These are phyloP conservation scores for Cardamine resedifolia DNA, from an alignment of 345 rosid genomes.

Conservation along the genomic window DNA sequence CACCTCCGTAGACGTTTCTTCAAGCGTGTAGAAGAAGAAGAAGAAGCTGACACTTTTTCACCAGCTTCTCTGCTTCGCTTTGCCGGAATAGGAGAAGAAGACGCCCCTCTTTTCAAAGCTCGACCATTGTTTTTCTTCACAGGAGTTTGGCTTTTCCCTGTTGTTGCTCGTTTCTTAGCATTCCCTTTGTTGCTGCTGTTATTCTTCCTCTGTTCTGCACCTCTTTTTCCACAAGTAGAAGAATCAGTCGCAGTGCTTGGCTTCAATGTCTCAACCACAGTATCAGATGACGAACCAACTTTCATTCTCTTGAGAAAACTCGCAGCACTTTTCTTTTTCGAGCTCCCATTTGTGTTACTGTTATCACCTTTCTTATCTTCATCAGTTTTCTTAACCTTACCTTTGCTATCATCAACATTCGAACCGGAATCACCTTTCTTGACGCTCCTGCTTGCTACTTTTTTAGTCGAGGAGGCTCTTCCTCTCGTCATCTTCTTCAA, in stretches of 20 bases:
- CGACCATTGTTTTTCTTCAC: conserved; percentile 29
- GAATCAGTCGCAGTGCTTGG: conserved; percentile 14
- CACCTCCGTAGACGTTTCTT: conserved; percentile 47
- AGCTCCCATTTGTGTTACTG: not conserved
- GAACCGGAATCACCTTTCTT: conserved; percentile 1
- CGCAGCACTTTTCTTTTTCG: conserved; percentile 45
- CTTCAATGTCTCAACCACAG: conserved; percentile 29
- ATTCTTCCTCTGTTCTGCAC: conserved; percentile 31
- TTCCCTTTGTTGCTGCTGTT: conserved; percentile 28
- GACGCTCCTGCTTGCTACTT: not conserved
- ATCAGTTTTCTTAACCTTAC: not conserved
- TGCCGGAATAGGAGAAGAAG: conserved; percentile 13
- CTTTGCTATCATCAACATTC: conserved; percentile 1
- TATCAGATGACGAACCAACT: conserved; percentile 33
- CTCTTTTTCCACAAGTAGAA: conserved; percentile 23
- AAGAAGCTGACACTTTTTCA: conserved; percentile 30
- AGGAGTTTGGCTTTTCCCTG: conserved; percentile 14
- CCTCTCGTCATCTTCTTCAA: conserved; percentile 36
- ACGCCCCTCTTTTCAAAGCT: conserved; percentile 24
- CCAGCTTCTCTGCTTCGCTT: conserved; percentile 17
- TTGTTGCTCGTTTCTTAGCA: conserved; percentile 4
- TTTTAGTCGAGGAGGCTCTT: conserved; percentile 12
- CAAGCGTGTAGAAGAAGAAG: conserved; percentile 25
- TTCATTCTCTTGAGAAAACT: conserved; percentile 49
- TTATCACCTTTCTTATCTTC: conserved; percentile 14